phyloP scores from a whole-genome alignment of 2,329 filamentous ascomycete species.

The Rhynchosporium agropyri region DNA sequence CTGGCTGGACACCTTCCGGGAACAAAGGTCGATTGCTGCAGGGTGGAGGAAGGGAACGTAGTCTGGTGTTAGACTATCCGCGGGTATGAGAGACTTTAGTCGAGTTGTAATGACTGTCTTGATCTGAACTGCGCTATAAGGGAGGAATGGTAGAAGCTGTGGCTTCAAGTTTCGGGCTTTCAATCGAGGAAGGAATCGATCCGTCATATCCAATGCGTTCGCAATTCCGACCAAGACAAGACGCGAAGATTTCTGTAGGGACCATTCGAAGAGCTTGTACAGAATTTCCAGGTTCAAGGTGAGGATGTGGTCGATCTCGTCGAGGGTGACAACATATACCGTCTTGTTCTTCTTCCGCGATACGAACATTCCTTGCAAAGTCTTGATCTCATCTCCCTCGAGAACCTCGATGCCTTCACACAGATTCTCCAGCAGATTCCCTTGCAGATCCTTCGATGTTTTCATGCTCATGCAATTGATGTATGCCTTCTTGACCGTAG shows the following conservation, averaged over 20 bases:
- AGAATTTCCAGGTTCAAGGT: slow-evolving; percentile 86
- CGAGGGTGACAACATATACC: slow-evolving; percentile 82
- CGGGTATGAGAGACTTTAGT: slow-evolving; percentile 72
- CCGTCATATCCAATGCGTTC: slow-evolving; percentile 93
- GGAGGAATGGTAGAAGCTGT: slow-evolving; percentile 85
- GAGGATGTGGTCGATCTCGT: slow-evolving; percentile 94
- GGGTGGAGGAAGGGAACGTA: slow-evolving; percentile 90
- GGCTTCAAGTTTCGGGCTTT: slow-evolving; percentile 93
- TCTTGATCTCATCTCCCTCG: slow-evolving; percentile 68
- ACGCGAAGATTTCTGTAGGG: slow-evolving; percentile 75
- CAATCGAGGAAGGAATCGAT: slow-evolving; percentile 89
- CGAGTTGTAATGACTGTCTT: slow-evolving; percentile 83
- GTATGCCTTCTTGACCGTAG: slow-evolving; percentile 68
- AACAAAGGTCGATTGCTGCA: slow-evolving; percentile 88
- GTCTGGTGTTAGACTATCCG: slow-evolving; percentile 53
- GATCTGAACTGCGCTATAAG: slow-evolving; percentile 87
- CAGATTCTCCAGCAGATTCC: slow-evolving; percentile 72
- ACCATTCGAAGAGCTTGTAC: slow-evolving; percentile 97
- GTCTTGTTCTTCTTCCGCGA: slow-evolving; percentile 57
- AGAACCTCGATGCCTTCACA: slow-evolving; percentile 59
- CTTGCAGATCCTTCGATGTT: slow-evolving; percentile 81
- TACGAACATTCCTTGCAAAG: slow-evolving; percentile 72
- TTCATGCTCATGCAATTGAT: slow-evolving; percentile 99
- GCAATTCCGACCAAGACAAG: slow-evolving; percentile 90
- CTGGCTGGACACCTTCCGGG: slow-evolving; percentile 91